Percentiles rank a stretch among this genome's conserved stretches.
Conservation (phyloP, 257 asterid genomes). For the Asclepias syriaca region DNA sequence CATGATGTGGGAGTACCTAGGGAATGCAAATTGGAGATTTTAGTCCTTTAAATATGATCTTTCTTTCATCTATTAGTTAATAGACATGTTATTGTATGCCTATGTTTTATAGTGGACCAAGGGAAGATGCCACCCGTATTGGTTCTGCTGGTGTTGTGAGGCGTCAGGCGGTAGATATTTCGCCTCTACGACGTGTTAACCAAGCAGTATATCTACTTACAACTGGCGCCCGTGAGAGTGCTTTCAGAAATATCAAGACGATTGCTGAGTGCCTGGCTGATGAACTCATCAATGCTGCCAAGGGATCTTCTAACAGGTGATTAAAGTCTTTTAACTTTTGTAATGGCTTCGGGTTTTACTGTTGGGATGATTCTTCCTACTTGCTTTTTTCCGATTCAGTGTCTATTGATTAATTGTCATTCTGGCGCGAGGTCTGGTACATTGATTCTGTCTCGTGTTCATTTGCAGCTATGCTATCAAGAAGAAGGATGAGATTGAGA, state of each 20-base stretch:
- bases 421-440: background rate
- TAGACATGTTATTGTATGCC: background rate
- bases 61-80: background rate
- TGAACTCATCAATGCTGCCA: conserved; percentile 82
- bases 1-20: background rate
- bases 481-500: conserved; percentile 75
- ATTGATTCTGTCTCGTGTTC: background rate
- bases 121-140: conserved; percentile 82
- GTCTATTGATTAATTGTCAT: background rate
- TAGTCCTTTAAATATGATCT: background rate
- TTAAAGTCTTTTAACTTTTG: background rate
- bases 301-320: conserved; percentile 77
- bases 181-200: conserved; percentile 76
- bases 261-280: conserved; percentile 83
- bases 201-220: conserved; percentile 73
- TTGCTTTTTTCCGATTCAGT: too few relatives aligned
- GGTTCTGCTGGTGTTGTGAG: conserved; percentile 91
- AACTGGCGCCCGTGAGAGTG: conserved; percentile 78
- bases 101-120: conserved; percentile 51
- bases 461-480: conserved; percentile 59
- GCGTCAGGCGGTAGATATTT: conserved; percentile 82
- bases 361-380: background rate
- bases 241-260: conserved; percentile 67
- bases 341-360: background rate
- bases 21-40: background rate